These are phyloP conservation scores for Ophiostoma sp. DNA, from an alignment of 2,329 filamentous ascomycete genomes.

Conservation along the genomic window DNA sequence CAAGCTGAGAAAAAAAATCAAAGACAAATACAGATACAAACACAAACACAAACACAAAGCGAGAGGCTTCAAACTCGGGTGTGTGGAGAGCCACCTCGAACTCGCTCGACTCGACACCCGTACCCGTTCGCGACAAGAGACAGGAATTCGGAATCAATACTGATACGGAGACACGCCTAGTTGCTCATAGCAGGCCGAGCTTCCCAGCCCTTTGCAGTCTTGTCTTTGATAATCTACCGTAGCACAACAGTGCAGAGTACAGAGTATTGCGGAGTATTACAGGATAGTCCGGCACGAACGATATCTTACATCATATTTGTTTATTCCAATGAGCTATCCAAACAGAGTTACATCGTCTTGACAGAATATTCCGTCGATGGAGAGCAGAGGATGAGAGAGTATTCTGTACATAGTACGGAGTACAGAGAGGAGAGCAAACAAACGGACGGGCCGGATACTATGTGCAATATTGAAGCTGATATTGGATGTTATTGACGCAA, in stretches of 20 bases:
- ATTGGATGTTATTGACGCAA: not conserved
- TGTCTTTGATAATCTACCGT: not conserved
- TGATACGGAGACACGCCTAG: not conserved
- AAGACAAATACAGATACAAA: not conserved
- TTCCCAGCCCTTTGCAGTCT: not conserved
- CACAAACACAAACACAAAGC: not conserved
- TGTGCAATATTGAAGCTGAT: not conserved
- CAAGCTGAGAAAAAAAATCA: not conserved
- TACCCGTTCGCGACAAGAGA: not conserved
- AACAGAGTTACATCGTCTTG: slow-evolving; percentile 1
- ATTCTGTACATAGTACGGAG: too few species aligned
- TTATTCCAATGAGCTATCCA: too few species aligned
- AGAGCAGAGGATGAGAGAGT: too few species aligned
- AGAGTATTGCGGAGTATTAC: not conserved
- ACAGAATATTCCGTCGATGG: not conserved
- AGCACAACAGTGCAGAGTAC: not conserved
- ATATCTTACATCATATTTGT: too few species aligned
- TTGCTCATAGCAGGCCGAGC: not conserved
- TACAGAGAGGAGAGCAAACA: not conserved
- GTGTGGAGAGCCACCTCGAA: not conserved
- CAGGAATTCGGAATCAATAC: too few species aligned
- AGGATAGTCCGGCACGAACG: not conserved
- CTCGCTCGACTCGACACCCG: not conserved
- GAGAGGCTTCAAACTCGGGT: not conserved
- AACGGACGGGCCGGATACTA: not conserved